Evolutionary conservation across 2,329 filamentous ascomycete genomes (phyloP), one percentile per base, ranked within the genome.

Genomic region (Gliomastix tumulicola): DNA sequence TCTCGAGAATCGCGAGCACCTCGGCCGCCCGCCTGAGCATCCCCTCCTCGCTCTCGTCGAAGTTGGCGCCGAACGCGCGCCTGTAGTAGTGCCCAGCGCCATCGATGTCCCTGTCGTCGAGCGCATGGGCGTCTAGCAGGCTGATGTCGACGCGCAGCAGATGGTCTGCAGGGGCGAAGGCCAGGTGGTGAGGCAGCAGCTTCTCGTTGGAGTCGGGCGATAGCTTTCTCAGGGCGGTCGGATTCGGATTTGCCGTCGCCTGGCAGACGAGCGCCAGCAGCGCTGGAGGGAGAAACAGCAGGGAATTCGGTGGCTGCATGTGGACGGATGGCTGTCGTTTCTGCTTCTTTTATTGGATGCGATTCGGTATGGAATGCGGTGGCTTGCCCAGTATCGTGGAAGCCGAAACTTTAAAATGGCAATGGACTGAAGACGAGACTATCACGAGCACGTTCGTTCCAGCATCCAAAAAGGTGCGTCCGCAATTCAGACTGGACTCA

Each of bases 161-260:
- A 9, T n/a, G 10, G 13, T 6, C 13, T n/a, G 25, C 17, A 3
- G 55, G 41, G 22, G 56, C 46, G 47, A 76, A 76, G 44, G 65
- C 68, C 45, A 69, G 80, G 55, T 87, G 82, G 31, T 84, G 72
- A 38, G 80, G 64, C 46, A 80, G 76, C 53, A 90, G 82, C 68
- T 87, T 92, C 53, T 86, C 82, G 41, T 75, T 75, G 34, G 77
- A 73, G 51, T 88, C 79, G 6, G 68, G 68, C 32, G 76, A 69
- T 75, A 89, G 85, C 53, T 88, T 88, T 52, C 74, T 76, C 37
- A 89, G 68, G 1, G 76, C 84, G 2, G 74, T 71, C 1, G 82
- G 82, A 15, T 41, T 40, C 35, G 51, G 52, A 20, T 56, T 55
- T 21, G 62, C 60, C 3, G 55, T 39, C 43, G 54, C 46, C n/a